Evolutionary conservation across 441 rosid genomes (phyloP), one percentile per base, ranked within the genome.

Genomic region (Viola pubescens): DNA sequence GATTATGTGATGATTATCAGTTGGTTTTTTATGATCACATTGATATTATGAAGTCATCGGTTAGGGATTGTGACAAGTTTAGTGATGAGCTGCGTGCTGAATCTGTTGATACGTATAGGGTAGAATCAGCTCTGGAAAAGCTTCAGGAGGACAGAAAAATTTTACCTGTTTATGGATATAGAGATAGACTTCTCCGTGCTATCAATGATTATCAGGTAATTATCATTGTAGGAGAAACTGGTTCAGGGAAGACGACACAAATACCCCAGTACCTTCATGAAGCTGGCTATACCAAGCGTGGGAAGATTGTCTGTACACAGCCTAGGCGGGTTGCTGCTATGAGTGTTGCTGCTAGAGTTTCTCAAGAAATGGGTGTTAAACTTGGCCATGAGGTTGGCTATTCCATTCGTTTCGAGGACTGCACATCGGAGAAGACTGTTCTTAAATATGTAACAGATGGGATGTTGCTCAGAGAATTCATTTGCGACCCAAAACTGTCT

Each of bases 371-470:
- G 94, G 97, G 95, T 49, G 88, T 94, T 72, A 88, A 94, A 74
- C 99, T 94, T 73, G 97, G 99, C 51, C 97, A 94, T 10, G 97
- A 88, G 85, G 97, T 91, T 63, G 99, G 99, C 43, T 91, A 94
- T 64, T 94, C 97, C 58, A 90, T 94, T 70, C 89, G 97, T 37
- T 94, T 94, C 70, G 99, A 94, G 76, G 98, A 94, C 76, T 91
- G 98, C 75, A 91, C 97, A 41, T 94, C 99, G 5, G 99, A 91
- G 54, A 91, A 88, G 79, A 94, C 98, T 3, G 70, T 94, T 69
- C 66, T 94, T 63, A 94, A 91, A 77, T 94, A 88, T 69, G 87
- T 94, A 98, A 94, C 99, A 0, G 99, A 91, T 78, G 98, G 97
- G 56, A 94, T 94, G 98, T 77, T 94, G 61, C 64, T 91, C 79